Conservation (phyloP, 495 filamentous ascomycete genomes). For the Lasiosphaeria ovina region DNA sequence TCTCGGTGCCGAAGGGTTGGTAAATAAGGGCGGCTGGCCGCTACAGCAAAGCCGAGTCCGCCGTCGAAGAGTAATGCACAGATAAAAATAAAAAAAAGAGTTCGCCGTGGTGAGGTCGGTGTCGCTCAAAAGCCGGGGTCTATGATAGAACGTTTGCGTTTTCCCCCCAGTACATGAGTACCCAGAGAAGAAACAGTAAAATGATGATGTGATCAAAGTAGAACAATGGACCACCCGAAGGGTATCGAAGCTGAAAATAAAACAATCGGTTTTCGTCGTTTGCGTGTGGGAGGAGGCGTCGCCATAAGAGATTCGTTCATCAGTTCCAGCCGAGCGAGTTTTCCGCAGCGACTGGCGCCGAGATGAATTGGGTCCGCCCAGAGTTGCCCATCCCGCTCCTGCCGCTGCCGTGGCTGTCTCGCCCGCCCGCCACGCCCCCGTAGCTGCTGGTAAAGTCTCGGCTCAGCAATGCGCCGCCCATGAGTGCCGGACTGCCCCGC, state of each 20-base stretch:
- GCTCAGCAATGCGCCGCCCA: slow-evolving; percentile 52
- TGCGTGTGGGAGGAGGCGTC: slow-evolving; percentile 22
- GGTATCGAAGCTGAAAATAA: slow-evolving; percentile 46
- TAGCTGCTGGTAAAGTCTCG: slow-evolving; percentile 48
- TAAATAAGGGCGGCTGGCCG: slow-evolving; percentile 22
- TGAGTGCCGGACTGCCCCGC: slow-evolving; percentile 57
- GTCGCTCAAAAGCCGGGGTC: slow-evolving; percentile 2
- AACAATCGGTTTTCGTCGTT: not conserved
- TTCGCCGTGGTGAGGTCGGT: slow-evolving; percentile 6
- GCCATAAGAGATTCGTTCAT: slow-evolving; percentile 35
- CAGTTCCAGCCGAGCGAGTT: slow-evolving; percentile 99
- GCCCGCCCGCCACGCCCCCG: slow-evolving; percentile 44
- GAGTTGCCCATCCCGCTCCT: slow-evolving; percentile 72
- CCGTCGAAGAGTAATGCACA: slow-evolving; percentile 20
- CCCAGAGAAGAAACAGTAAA: not conserved
- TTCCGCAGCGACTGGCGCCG: slow-evolving; percentile 88
- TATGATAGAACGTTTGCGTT: slow-evolving; percentile 7
- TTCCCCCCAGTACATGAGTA: not conserved
- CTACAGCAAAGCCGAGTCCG: slow-evolving; percentile 21
- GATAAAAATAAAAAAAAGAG: slow-evolving; percentile 24
- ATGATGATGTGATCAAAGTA: slow-evolving; percentile 18
- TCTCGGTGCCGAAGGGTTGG: slow-evolving; percentile 26
- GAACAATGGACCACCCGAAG: slow-evolving; percentile 33
- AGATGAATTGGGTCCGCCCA: slow-evolving; percentile 68
- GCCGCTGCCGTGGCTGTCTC: slow-evolving; percentile 51